Conservation (phyloP, 345 rosid genomes). For the Brassica cretica region DNA sequence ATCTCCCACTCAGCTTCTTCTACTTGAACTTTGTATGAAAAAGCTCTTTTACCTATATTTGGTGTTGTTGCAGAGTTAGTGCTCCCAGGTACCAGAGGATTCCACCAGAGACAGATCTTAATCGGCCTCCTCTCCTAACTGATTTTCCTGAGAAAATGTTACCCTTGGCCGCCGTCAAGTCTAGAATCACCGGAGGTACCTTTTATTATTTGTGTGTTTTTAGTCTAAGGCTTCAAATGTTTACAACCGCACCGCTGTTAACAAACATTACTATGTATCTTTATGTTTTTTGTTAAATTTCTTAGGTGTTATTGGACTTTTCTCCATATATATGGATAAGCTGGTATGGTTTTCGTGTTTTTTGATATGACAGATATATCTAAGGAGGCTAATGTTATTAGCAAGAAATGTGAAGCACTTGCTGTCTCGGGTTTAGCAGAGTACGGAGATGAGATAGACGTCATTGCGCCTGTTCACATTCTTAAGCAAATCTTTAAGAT, state of each 20-base stretch:
- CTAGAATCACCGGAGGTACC: conserved; percentile 67
- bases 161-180: conserved; percentile 62
- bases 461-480: conserved; percentile 86
- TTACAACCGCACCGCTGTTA: too few species aligned
- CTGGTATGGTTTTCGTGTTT: conserved; percentile 2
- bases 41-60: neutral
- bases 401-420: conserved; percentile 84
- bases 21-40: neutral
- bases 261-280: too few species aligned
- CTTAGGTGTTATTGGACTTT: too few species aligned
- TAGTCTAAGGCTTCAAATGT: too few species aligned
- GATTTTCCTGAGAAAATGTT: conserved; percentile 68
- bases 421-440: conserved; percentile 94
- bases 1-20: neutral
- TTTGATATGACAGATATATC: conserved; percentile 54
- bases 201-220: too few species aligned
- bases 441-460: conserved; percentile 94
- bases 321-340: too few species aligned
- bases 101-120: conserved; percentile 87
- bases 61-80: conserved; percentile 50
- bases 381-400: conserved; percentile 62
- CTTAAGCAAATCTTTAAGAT: conserved; percentile 94
- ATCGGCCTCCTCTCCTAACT: conserved; percentile 64
- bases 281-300: too few species aligned
- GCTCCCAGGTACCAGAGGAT: conserved; percentile 82